Percentiles rank a stretch among this genome's conserved stretches.
phyloP scores from a whole-genome alignment of 2,329 filamentous ascomycete species.

The Pseudogymnoascus sp. region DNA sequence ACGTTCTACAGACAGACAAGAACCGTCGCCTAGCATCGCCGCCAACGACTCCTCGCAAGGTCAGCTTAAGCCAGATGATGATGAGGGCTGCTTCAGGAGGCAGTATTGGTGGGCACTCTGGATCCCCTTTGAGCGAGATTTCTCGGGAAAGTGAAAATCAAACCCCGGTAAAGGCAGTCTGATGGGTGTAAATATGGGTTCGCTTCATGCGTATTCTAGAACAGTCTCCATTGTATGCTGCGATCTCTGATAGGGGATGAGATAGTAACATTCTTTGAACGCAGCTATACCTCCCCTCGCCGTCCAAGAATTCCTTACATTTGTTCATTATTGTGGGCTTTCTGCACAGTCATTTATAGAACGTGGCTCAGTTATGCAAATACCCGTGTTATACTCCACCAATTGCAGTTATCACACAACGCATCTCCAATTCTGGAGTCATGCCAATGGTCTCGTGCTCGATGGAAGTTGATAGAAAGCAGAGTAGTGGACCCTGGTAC shows the following conservation, averaged over 20 bases:
- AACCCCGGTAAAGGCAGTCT: not conserved
- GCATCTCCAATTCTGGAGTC: not conserved
- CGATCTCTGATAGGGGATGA: not conserved
- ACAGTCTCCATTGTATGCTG: not conserved
- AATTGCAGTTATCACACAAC: not conserved
- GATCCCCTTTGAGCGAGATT: not conserved
- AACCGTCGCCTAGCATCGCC: slow-evolving; percentile 18
- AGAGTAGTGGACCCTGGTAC: slow-evolving; percentile 4
- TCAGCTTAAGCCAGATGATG: not conserved
- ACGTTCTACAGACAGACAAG: slow-evolving; percentile 23
- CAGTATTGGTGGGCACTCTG: not conserved
- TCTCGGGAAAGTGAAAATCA: not conserved
- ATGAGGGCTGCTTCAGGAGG: not conserved
- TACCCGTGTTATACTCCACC: slow-evolving; percentile 4
- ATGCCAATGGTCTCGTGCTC: not conserved
- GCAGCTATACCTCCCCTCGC: not conserved
- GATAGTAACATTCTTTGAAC: not conserved
- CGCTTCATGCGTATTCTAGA: not conserved
- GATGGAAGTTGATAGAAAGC: not conserved
- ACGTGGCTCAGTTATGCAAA: slow-evolving; percentile 1
- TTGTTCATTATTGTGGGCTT: slow-evolving; percentile 3
- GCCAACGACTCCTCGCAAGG: not conserved
- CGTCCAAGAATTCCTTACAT: not conserved
- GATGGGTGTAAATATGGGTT: not conserved
- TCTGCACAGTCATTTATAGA: slow-evolving; percentile 7